phyloP scores from a whole-genome alignment of 441 rosid genomes.

The Omphalea diandra region DNA sequence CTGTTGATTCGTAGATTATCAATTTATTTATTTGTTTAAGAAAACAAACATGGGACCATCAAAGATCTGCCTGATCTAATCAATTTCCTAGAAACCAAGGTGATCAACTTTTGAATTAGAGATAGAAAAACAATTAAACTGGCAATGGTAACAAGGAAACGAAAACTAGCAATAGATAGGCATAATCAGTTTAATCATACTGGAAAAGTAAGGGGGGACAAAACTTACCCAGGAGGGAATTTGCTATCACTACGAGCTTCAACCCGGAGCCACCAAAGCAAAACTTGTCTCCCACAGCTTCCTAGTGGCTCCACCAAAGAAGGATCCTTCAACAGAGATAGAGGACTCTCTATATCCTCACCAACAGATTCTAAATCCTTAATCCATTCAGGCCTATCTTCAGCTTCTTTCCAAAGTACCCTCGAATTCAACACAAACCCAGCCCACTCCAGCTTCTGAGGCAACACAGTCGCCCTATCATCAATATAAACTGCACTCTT shows the following conservation, averaged over 20 bases:
- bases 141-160: not conserved
- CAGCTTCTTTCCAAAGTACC: conserved; percentile 78
- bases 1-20: not conserved
- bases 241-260: conserved; percentile 99
- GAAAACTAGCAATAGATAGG: not conserved
- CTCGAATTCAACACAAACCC: conserved; percentile 94
- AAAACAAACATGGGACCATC: not conserved
- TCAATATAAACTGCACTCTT: conserved; percentile 72
- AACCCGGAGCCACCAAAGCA: conserved; percentile 99
- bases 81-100: conserved; percentile 11
- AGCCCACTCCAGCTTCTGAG: conserved; percentile 89
- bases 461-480: conserved; percentile 81
- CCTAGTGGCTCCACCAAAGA: conserved; percentile 91
- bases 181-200: not conserved
- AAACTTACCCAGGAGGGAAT: conserved; percentile 88
- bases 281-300: conserved; percentile 86
- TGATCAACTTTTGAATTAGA: conserved; percentile 6
- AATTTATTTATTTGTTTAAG: too few relatives aligned
- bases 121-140: conserved; percentile 14
- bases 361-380: conserved; percentile 57
- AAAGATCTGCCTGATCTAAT: conserved; percentile 3
- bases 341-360: conserved; percentile 67
- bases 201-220: conserved; percentile 10
- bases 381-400: conserved; percentile 72
- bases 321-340: conserved; percentile 64